Conservation (phyloP, 257 asterid species). For the Solanum dulcamara region DNA sequence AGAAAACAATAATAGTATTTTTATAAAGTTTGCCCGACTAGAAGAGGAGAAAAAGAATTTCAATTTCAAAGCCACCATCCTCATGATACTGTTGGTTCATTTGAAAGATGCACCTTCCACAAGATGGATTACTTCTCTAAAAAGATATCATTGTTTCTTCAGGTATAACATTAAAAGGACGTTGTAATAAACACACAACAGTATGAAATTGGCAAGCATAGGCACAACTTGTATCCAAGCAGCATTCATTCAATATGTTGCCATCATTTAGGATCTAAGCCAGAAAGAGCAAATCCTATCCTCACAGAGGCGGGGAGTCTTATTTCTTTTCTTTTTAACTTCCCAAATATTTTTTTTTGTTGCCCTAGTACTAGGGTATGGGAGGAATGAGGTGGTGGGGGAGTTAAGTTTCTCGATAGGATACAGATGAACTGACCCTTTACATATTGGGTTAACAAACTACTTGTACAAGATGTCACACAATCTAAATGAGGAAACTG, state of each 20-base stretch:
- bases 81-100: neutral
- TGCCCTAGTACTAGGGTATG: neutral
- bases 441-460: neutral
- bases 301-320: neutral
- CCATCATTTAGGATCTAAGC: neutral
- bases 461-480: neutral
- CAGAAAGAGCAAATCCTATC: neutral
- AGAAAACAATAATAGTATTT: neutral
- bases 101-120: neutral
- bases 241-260: neutral
- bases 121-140: neutral
- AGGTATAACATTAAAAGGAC: neutral
- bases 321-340: neutral
- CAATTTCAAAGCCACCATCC: neutral
- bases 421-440: neutral
- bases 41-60: neutral
- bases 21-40: no score
- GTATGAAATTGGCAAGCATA: neutral
- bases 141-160: neutral
- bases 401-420: neutral
- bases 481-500: neutral
- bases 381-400: neutral
- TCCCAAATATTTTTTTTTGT: neutral
- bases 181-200: neutral
- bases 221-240: neutral